phyloP scores from a whole-genome alignment of 768 basidiomycete genomes.

The Auricularia auricula-judae region DNA sequence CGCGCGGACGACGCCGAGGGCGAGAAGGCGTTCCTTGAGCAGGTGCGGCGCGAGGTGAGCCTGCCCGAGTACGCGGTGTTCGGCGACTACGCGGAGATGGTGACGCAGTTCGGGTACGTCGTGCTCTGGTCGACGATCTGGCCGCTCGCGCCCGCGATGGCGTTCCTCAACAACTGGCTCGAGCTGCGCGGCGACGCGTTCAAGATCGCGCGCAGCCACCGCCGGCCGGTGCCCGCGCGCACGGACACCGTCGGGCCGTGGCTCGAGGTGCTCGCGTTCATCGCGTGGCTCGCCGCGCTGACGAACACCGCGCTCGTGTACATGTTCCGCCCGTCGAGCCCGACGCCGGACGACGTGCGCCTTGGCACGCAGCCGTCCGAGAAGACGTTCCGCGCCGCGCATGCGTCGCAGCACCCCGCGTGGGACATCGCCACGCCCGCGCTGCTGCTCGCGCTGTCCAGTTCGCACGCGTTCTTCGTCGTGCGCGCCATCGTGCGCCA shows the following conservation, averaged over 20 bases:
- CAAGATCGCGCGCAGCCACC: constrained; percentile 79
- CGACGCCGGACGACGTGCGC: constrained; percentile 2
- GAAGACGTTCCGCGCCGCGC: not conserved
- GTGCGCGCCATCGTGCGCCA: not conserved
- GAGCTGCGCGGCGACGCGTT: constrained; percentile 91
- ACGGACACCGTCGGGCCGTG: constrained; percentile 91
- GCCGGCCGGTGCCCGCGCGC: constrained; percentile 77
- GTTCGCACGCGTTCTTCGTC: not conserved
- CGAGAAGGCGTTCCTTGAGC: constrained; percentile 72
- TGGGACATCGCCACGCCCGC: not conserved
- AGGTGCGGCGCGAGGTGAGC: constrained; percentile 63
- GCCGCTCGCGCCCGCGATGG: constrained; percentile 85
- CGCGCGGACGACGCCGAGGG: constrained; percentile 28
- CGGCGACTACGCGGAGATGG: constrained; percentile 91
- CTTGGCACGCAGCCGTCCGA: not conserved
- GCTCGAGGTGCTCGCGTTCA: constrained; percentile 74
- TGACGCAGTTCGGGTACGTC: constrained; percentile 88
- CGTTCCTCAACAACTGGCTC: constrained; percentile 83
- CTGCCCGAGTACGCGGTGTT: constrained; percentile 76
- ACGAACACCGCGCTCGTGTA: constrained; percentile 87
- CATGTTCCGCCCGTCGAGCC: constrained; percentile 51
- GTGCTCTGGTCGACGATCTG: constrained; percentile 89
- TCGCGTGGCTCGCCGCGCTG: constrained; percentile 83
- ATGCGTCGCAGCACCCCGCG: not conserved
- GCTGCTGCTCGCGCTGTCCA: not conserved